Evolutionary conservation across 1,284 basidiomycete genomes (phyloP).

Genomic region (Trichosporon sp.): DNA sequence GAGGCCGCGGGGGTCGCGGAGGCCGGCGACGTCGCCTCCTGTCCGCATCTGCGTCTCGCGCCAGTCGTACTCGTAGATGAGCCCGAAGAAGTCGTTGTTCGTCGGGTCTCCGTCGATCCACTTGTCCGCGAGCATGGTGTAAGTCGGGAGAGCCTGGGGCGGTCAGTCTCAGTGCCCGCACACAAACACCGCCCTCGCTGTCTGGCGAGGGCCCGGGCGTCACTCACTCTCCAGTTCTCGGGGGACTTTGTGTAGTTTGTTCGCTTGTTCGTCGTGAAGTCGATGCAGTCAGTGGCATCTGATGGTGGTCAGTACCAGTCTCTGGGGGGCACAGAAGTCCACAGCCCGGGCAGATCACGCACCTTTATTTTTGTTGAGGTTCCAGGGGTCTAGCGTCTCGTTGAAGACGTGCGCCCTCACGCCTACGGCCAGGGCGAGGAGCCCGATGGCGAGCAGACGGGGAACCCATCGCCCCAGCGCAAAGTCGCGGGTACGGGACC

Average conservation of each 20-base stretch:
- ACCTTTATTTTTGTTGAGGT: constrained; percentile 73
- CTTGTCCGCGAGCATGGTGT: constrained; percentile 83
- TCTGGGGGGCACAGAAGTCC: too few species aligned
- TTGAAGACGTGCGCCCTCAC: constrained; percentile 54
- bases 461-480: neutral
- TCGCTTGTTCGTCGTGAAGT: constrained; percentile 58
- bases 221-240: constrained; percentile 67
- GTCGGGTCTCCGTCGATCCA: constrained; percentile 84
- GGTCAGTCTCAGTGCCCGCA: neutral
- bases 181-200: constrained; percentile 36
- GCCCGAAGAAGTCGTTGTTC: constrained; percentile 81
- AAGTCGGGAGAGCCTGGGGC: constrained; percentile 61
- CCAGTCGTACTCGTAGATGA: constrained; percentile 75
- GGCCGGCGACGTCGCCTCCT: constrained; percentile 77
- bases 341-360: constrained; percentile 18
- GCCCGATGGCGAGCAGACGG: constrained; percentile 1
- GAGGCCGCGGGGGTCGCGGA: constrained; percentile 59
- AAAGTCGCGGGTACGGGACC: constrained; percentile 7
- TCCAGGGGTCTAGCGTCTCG: constrained; percentile 70
- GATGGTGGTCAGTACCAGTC: constrained; percentile 27
- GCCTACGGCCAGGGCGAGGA: constrained; percentile 13
- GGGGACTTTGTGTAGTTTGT: constrained; percentile 67
- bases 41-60: constrained; percentile 79
- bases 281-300: constrained; percentile 60
- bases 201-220: constrained; percentile 55